Base-by-base conservation (phyloP, 2,329 filamentous ascomycete genomes). In the Helotiales sp. region DNA sequence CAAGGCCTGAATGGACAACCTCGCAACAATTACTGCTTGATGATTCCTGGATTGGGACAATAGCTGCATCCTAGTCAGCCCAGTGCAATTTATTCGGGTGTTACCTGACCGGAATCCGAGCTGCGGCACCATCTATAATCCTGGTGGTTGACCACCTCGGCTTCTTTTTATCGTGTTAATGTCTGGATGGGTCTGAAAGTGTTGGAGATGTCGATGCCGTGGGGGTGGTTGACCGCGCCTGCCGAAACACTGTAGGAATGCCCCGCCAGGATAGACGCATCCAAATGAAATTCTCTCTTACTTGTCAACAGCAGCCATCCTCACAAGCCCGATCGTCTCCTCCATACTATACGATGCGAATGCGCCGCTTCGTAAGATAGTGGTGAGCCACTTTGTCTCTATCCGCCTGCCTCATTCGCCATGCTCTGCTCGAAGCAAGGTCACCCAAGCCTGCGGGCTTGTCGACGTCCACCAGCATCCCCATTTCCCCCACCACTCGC, bases 381-480 rank as follows among this genome's bases (percentile, higher is more conserved):
- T 13, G 19, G 10, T 44, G 4, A 12, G 27, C 19, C 22, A 44
- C 15, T 12, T 13, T 42, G 19, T 22, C 19, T 22, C 15, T 42
- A 24, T 5, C 19, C 38, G 17, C 40, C n/a, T 44, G 40, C 40
- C 22, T 44, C 40, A 44, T 44, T 13, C 10, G 8, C 22, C 12
- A 25, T 25, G 36, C n/a, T 40, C 36, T 40, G 36, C 40, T 44
- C 27, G 19, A 44, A 44, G 22, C 40, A 44, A 12, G 22, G 40
- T 25, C 40, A 19, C 40, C 15, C 12, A 44, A 24, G 13, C 40
- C 40, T 13, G 27, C 10, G 40, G 46, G 46, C 27, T 31, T n/a
- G 9, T 54, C 22, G 31, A 54, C 31, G 36, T 48, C 42, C 42
- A 54, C 40, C 51, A 19, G 34, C 27, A 40, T 3, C 51, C 46